phyloP scores from a whole-genome alignment of 306 rosid species.

The Leucaena leucocephala region DNA sequence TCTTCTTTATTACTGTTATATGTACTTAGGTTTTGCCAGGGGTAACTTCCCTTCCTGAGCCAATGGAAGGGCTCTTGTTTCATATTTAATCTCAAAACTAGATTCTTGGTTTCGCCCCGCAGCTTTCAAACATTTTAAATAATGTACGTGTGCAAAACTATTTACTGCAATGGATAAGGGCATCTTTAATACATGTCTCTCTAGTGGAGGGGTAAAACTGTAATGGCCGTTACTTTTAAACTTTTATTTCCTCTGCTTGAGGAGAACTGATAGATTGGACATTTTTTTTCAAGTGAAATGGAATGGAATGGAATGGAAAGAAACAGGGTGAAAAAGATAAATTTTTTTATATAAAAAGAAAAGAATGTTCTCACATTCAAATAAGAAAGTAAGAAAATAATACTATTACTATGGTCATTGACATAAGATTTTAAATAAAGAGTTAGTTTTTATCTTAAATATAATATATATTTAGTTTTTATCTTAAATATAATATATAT shows the following conservation, averaged over 20 bases:
- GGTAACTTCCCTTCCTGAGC: neutral
- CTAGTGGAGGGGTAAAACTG: neutral
- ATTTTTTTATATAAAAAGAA: neutral
- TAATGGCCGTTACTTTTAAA: neutral
- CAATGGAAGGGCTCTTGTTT: constrained; percentile 6
- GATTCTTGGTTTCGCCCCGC: neutral
- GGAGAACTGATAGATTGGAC: neutral
- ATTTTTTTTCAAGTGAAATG: neutral
- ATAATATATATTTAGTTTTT: too few relatives aligned
- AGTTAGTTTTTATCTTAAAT: too few relatives aligned
- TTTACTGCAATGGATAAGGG: neutral
- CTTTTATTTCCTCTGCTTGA: neutral
- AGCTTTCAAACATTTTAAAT: neutral
- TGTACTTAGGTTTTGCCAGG: neutral
- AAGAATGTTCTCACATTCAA: neutral
- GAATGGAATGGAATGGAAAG: neutral
- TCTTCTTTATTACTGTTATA: neutral
- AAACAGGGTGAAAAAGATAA: neutral
- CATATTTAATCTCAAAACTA: constrained; percentile 18
- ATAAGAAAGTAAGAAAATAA: neutral
- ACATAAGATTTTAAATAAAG: too few relatives aligned
- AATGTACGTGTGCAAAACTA: neutral
- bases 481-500: too few relatives aligned
- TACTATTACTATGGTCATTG: neutral
- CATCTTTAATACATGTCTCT: neutral